phyloP scores from a whole-genome alignment of 2,329 filamentous ascomycete species.

The Cercospora beticola region DNA sequence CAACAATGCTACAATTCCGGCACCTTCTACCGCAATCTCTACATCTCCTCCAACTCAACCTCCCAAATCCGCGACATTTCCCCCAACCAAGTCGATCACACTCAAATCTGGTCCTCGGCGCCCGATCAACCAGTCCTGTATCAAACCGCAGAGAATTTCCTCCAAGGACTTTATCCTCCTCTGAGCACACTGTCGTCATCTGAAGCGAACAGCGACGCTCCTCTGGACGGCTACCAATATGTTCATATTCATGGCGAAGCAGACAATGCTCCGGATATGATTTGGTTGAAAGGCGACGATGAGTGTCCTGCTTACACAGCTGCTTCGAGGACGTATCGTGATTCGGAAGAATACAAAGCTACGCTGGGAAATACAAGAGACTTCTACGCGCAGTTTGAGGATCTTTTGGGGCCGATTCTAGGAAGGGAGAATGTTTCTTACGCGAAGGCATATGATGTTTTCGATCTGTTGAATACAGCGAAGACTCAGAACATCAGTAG shows the following conservation, averaged over 20 bases:
- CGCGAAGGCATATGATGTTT: constrained; percentile 15
- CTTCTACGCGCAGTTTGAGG: constrained; percentile 10
- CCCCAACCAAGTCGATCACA: neutral
- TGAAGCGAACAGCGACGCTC: neutral
- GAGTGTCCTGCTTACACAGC: constrained; percentile 9
- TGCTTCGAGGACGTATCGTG: neutral
- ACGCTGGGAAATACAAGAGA: neutral
- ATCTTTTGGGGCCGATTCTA: constrained; percentile 2
- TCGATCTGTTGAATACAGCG: constrained; percentile 16
- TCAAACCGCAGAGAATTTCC: constrained; percentile 13
- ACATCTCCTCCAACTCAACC: neutral
- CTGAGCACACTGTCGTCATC: neutral
- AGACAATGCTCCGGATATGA: constrained; percentile 14
- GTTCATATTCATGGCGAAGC: constrained; percentile 15
- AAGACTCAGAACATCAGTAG: constrained; percentile 5
- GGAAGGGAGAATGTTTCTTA: constrained; percentile 12
- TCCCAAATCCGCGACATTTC: constrained; percentile 7
- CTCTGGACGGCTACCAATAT: constrained; percentile 14
- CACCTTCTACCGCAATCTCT: constrained; percentile 14
- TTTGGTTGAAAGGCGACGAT: constrained; percentile 19
- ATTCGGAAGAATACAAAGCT: neutral
- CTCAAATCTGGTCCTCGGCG: constrained; percentile 12
- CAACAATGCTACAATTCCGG: constrained; percentile 15
- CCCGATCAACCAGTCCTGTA: constrained; percentile 16
- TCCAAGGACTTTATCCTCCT: constrained; percentile 15